Percentiles rank a stretch among this genome's conserved stretches.
Evolutionary conservation across 805 yeast genomes (phyloP).

Genomic region (Candida lessepsii): DNA sequence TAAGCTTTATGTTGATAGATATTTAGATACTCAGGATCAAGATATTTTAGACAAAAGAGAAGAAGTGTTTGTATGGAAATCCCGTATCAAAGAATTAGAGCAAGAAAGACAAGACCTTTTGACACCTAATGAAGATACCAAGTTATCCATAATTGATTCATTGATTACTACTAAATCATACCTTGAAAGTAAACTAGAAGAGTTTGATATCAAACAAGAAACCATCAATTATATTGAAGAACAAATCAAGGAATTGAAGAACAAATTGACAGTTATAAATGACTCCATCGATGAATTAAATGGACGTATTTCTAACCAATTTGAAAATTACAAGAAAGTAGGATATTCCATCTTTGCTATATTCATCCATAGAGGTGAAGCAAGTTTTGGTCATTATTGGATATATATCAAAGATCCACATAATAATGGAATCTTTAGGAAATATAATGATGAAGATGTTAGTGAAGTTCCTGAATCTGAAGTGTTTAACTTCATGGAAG

Average conservation of each 20-base stretch:
- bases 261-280: constrained; percentile 44
- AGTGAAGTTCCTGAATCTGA: constrained; percentile 68
- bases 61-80: constrained; percentile 64
- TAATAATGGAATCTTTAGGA: constrained; percentile 65
- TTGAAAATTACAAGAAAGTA: constrained; percentile 54
- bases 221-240: constrained; percentile 49
- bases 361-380: constrained; percentile 94
- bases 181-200: constrained; percentile 44
- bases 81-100: constrained; percentile 45
- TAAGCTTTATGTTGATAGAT: constrained; percentile 81
- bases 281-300: constrained; percentile 45
- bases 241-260: constrained; percentile 47
- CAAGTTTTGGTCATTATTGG: constrained; percentile 97
- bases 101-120: constrained; percentile 43
- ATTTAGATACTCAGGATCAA: constrained; percentile 65
- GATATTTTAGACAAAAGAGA: constrained; percentile 51
- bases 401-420: constrained; percentile 80
- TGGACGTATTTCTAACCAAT: constrained; percentile 55
- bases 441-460: constrained; percentile 95
- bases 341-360: constrained; percentile 88
- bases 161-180: constrained; percentile 57
- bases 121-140: constrained; percentile 37
- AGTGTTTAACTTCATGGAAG: constrained; percentile 62
- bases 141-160: constrained; percentile 36
- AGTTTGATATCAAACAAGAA: constrained; percentile 38